phyloP scores from a whole-genome alignment of 495 filamentous ascomycete species.

The Neurospora tetrasperma region DNA sequence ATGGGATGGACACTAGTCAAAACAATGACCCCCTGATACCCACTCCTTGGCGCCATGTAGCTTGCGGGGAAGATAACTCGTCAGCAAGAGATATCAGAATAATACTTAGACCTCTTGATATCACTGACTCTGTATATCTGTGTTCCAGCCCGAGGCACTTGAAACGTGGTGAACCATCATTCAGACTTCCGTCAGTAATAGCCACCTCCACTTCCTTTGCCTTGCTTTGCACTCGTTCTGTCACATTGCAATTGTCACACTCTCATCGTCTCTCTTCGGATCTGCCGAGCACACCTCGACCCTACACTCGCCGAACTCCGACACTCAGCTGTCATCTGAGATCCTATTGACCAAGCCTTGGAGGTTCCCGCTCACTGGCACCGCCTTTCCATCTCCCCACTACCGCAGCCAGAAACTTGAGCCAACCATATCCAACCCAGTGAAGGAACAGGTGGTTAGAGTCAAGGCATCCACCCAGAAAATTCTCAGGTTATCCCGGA shows the following conservation, averaged over 20 bases:
- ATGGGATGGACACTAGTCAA: neutral
- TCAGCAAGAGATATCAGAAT: neutral
- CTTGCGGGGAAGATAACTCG: neutral
- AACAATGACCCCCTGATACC: neutral
- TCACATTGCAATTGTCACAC: neutral
- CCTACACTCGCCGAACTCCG: neutral
- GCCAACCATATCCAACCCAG: neutral
- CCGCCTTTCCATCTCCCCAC: neutral
- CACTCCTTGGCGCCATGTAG: neutral
- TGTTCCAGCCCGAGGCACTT: neutral
- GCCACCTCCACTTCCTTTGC: neutral
- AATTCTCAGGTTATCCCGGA: neutral
- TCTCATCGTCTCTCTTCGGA: neutral
- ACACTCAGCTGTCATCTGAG: neutral
- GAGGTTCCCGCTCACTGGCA: neutral
- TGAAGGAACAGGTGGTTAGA: neutral
- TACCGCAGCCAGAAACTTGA: neutral
- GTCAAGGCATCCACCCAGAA: neutral
- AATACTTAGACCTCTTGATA: neutral
- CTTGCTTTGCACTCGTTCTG: neutral
- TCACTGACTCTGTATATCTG: neutral
- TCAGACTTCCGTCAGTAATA: neutral
- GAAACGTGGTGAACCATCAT: slow-evolving; percentile 1
- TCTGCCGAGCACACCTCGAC: neutral
- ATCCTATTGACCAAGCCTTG: neutral